phyloP scores from a whole-genome alignment of 306 rosid species.

The Begonia masoniana region DNA sequence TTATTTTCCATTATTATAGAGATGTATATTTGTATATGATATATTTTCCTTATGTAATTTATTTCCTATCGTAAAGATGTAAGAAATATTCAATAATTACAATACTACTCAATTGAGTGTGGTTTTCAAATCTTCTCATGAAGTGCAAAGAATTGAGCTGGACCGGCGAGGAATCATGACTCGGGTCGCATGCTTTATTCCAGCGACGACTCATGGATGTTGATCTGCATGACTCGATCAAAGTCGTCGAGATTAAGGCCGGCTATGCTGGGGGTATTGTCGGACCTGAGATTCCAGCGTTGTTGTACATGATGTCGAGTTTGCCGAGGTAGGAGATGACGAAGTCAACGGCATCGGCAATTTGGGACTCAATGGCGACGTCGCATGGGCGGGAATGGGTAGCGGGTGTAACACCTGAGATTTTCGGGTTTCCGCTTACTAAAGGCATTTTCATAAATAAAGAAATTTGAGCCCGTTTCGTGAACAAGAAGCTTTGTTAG shows the following conservation, averaged over 20 bases:
- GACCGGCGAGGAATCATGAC: slow-evolving; percentile 52
- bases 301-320: slow-evolving; percentile 74
- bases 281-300: slow-evolving; percentile 78
- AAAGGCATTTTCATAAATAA: no score
- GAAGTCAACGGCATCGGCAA: slow-evolving; percentile 32
- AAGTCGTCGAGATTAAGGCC: slow-evolving; percentile 51
- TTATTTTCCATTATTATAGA: no score
- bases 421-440: no score
- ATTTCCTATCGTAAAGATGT: no score
- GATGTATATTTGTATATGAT: no score
- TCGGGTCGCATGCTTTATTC: slow-evolving; percentile 77
- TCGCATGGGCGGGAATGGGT: slow-evolving; percentile 51
- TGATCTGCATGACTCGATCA: slow-evolving; percentile 52
- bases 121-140: no score
- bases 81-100: no score
- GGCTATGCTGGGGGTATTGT: slow-evolving; percentile 40
- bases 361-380: slow-evolving; percentile 43
- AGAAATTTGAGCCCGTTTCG: no score
- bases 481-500: no score
- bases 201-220: slow-evolving; percentile 45
- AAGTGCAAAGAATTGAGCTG: slow-evolving; percentile 69
- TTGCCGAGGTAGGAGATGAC: slow-evolving; percentile 47
- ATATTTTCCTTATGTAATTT: no score
- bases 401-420: no score
- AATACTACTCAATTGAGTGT: no score